Conservation (phyloP, 2,329 filamentous ascomycete species). For the Trichoderma guizhouense region DNA sequence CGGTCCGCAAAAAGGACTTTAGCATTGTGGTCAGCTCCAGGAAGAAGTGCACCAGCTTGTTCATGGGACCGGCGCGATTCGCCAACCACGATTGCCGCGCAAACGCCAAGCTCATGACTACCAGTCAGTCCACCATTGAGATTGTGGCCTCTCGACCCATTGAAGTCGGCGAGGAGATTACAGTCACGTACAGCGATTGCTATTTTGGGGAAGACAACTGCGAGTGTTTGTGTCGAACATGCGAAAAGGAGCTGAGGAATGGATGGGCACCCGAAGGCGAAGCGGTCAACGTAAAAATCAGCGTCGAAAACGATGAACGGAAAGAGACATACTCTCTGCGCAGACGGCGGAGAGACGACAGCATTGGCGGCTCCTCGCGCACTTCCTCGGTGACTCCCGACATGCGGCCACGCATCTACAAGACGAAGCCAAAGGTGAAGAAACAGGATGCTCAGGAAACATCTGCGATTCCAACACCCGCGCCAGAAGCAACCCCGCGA, state of each 20-base stretch:
- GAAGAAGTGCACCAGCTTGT: slow-evolving; percentile 85
- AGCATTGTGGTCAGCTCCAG: slow-evolving; percentile 93
- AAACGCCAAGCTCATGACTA: slow-evolving; percentile 83
- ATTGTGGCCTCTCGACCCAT: slow-evolving; percentile 83
- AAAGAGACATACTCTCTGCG: slow-evolving; percentile 55
- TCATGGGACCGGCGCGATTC: slow-evolving; percentile 92
- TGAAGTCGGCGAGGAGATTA: slow-evolving; percentile 86
- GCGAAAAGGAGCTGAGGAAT: slow-evolving; percentile 71
- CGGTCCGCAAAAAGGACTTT: slow-evolving; percentile 84
- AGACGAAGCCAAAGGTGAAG: slow-evolving; percentile 35
- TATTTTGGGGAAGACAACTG: slow-evolving; percentile 96
- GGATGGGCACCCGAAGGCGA: slow-evolving; percentile 69
- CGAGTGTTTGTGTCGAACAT: slow-evolving; percentile 88
- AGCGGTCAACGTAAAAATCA: slow-evolving; percentile 44
- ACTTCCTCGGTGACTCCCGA: slow-evolving; percentile 57
- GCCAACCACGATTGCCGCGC: slow-evolving; percentile 96
- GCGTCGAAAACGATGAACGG: slow-evolving; percentile 50
- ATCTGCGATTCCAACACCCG: slow-evolving; percentile 30
- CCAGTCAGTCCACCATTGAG: slow-evolving; percentile 81
- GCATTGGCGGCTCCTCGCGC: slow-evolving; percentile 48
- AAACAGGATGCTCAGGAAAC: slow-evolving; percentile 35
- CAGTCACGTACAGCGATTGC: slow-evolving; percentile 90
- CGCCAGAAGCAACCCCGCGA: slow-evolving; percentile 27
- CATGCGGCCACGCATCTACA: slow-evolving; percentile 50
- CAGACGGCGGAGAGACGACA: slow-evolving; percentile 50